Base-by-base conservation (phyloP, 192 early-diverging fungal species). In the Dispira simplex region DNA sequence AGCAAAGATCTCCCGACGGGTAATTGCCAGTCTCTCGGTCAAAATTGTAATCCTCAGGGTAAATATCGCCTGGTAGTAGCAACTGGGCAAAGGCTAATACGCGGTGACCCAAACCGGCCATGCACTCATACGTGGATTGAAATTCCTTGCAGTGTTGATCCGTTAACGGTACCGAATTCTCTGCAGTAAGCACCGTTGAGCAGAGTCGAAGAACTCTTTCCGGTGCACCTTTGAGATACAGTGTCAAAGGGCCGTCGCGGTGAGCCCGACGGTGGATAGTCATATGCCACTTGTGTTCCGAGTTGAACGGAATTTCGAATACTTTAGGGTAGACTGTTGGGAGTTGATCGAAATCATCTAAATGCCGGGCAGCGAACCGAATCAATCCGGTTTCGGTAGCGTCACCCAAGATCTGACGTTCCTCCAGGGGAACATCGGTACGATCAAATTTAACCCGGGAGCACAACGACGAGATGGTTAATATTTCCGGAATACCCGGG, bases 301-400 rank as follows among this genome's bases (percentile, higher is more conserved):
- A 90, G 79, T 91, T 95, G 82, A 97, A 95, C 13, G 95, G 92
- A 46, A 95, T 84, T 74, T 95, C 94, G 76, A 94, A 89, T 66
- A 92, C 90, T 74, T 92, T 93, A 53, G 88, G 86, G 67, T 89
- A 88, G 44, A 56, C 47, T 18, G 83, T 80, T 44, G 67, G 54
- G 58, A 90, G 62, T 60, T 79, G 68, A 73, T 95, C 93, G 78
- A 89, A 90, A 64, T 89, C 78, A 21, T 69, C 69, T 43, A 93
- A 72, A 66, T 85, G 82, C 46, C 75, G 66, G 23, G 83, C 80
- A 5, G 93, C 90, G 72, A 90, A 89, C 11, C 92, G 84, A 46
- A 88, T 77, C 46, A 98, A 77, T 46, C 93, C 93, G 46, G 92
- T 81, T 72, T 98, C 95, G 27, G 95, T 98, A 14, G 95, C 95